Conservation (phyloP, 2,329 filamentous ascomycete genomes). For the Cytospora schulzeri region DNA sequence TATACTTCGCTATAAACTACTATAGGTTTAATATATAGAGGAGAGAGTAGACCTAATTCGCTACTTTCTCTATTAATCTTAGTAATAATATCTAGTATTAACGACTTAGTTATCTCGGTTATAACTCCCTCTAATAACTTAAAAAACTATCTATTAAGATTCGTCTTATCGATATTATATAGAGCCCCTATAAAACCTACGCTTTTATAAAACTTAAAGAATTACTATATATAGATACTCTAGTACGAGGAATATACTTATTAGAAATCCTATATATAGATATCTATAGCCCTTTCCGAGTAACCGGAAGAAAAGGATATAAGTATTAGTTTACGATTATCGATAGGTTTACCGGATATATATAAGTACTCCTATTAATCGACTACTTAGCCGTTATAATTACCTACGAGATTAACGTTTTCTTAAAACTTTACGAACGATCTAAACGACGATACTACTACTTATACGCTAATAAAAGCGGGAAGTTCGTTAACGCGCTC, state of each 20-base stretch:
- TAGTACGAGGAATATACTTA: background rate
- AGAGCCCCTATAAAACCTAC: background rate
- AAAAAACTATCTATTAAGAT: background rate
- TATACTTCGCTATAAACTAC: no score
- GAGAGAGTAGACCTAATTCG: no score
- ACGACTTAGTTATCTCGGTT: background rate
- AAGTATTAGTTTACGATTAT: background rate
- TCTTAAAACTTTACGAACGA: no score
- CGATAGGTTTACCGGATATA: background rate
- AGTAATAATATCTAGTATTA: background rate
- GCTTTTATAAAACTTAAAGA: background rate
- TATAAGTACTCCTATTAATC: no score
- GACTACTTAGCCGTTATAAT: no score
- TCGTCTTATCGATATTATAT: background rate
- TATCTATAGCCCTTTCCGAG: background rate
- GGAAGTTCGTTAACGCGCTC: no score
- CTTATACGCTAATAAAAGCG: no score
- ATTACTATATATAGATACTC: background rate
- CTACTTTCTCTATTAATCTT: background rate
- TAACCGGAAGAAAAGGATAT: background rate
- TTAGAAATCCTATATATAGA: background rate
- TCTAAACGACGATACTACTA: no score
- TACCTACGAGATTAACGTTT: no score
- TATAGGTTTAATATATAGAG: no score
- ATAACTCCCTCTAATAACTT: background rate